Base-by-base conservation (phyloP, 176 grass and related monocot genomes). In the Triticum dicoccoides region DNA sequence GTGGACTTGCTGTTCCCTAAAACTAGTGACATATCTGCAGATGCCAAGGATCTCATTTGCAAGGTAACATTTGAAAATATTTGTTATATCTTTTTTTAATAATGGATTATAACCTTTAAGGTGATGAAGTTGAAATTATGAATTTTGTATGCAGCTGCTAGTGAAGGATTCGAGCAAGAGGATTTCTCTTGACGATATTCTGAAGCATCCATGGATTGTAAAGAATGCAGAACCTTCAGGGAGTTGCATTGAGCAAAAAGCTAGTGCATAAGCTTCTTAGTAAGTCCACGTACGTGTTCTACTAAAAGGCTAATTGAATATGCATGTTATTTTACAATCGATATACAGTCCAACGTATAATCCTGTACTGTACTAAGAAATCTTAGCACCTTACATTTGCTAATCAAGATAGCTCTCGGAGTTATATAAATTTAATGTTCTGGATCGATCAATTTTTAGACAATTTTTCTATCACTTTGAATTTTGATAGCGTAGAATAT, bases 81-180 rank as follows among this genome's bases (percentile, higher is more conserved):
- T 78, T 1, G 27, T 47, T 27, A 84, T 84, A 13, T 49, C 13
- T 21, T 78, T 13, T 37, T 11, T 23, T 8, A 58, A 8, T 0
- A 74, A 63, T 69, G 77, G 6, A 21, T 27, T 62, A 69, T 82
- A 64, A 52, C 32, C 39, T 41, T 41, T 41, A 41, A 77, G 11
- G 29, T 54, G 6, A 42, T 83, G 37, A 80, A 62, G 45, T 63
- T 42, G 8, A 14, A 49, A 5, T 3, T 88, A 39, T 41, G 56
- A 71, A 23, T 79, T 69, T 79, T 80, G 33, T 61, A 73, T 80
- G 65, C 70, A 98, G 93, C 94, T 98, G 39, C 88, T 98, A 20
- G 93, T 96, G 69, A 98, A 98, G 87, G 96, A 98, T 78, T 92
- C 96, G 56, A 89, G 84, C 74, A 98, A 96, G 90, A 92, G 96